Conservation (phyloP, 306 rosid genomes). For the Prosopis cineraria region DNA sequence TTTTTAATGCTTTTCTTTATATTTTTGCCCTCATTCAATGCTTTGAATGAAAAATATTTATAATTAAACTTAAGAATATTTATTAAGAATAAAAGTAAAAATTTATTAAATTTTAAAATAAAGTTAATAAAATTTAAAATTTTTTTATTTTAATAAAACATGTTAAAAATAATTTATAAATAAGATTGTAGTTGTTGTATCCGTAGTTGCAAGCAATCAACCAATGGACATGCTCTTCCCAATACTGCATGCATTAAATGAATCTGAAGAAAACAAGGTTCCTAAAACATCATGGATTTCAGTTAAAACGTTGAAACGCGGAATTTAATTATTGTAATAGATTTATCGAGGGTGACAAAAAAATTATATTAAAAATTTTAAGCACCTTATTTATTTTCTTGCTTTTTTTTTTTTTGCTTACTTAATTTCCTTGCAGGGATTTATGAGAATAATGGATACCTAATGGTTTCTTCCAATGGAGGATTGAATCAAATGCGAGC, state of each 20-base stretch:
- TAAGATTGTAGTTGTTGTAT: too few species aligned
- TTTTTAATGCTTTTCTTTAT: too few species aligned
- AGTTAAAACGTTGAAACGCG: neutral
- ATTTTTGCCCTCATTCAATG: too few species aligned
- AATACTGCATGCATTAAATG: neutral
- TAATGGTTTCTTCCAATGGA: constrained; percentile 78
- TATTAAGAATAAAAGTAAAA: too few species aligned
- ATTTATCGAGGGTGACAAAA: neutral
- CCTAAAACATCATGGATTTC: neutral
- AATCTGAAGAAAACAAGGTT: constrained; percentile 21
- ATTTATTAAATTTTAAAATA: too few species aligned
- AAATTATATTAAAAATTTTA: neutral
- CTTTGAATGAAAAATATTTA: too few species aligned
- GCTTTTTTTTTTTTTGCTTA: too few species aligned
- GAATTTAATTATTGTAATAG: neutral
- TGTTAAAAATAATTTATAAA: too few species aligned
- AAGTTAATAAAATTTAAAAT: too few species aligned
- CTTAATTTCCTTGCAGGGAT: constrained; percentile 41
- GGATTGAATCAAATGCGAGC: constrained; percentile 83
- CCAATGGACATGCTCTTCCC: neutral
- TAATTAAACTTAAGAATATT: too few species aligned
- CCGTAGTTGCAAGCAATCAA: constrained; percentile 7
- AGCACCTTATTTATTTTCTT: neutral
- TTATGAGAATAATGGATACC: constrained; percentile 62
- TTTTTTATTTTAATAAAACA: too few species aligned